Evolutionary conservation across 495 filamentous ascomycete genomes (phyloP).

Genomic region (Aspergillus egyptiacus): DNA sequence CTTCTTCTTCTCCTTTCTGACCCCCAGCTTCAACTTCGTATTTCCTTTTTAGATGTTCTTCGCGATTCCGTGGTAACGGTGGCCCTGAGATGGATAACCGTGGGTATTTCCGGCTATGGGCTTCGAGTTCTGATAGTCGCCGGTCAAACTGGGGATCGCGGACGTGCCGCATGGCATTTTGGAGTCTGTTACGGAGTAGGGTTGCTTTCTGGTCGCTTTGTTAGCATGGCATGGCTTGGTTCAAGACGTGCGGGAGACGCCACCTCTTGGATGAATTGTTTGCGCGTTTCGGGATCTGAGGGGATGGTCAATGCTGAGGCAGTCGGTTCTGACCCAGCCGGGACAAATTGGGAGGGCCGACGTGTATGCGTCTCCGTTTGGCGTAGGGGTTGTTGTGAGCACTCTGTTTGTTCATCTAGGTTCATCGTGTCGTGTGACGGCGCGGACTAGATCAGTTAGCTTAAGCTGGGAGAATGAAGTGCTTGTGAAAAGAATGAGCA

Average conservation of each 20-base stretch:
- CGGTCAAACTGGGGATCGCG: constrained; percentile 40
- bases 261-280: constrained; percentile 42
- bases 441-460: background rate
- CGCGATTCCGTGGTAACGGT: background rate
- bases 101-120: no score
- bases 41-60: constrained; percentile 18
- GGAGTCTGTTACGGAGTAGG: constrained; percentile 38
- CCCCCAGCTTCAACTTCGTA: background rate
- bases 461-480: background rate
- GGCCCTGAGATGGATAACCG: no score
- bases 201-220: constrained; percentile 33
- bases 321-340: constrained; percentile 17
- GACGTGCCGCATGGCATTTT: constrained; percentile 42
- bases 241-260: constrained; percentile 2
- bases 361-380: constrained; percentile 7
- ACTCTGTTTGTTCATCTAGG: background rate
- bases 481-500: no score
- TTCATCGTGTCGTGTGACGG: constrained; percentile 1
- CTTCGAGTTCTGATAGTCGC: constrained; percentile 22
- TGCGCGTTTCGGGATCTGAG: constrained; percentile 34
- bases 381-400: background rate
- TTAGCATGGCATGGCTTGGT: background rate
- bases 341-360: background rate
- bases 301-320: constrained; percentile 21
- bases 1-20: background rate